phyloP scores from a whole-genome alignment of 441 rosid genomes.

The Croton laevigatus region DNA sequence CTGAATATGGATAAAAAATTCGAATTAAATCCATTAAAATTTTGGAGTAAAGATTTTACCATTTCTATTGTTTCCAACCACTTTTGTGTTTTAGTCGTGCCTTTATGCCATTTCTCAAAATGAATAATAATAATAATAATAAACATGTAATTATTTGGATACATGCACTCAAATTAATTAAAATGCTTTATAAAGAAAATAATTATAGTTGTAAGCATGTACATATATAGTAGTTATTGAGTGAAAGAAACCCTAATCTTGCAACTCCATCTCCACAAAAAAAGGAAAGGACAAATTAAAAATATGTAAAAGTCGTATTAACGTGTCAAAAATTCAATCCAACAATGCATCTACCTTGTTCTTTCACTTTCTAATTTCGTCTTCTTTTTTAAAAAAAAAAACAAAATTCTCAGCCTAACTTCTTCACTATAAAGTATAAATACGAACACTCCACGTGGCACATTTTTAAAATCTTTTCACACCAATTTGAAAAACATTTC shows the following conservation, averaged over 20 bases:
- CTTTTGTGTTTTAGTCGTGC: too few species aligned
- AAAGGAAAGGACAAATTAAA: background rate
- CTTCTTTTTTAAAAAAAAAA: background rate
- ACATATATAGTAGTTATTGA: slow-evolving; percentile 36
- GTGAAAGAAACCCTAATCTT: slow-evolving; percentile 52
- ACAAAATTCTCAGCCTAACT: slow-evolving; percentile 38
- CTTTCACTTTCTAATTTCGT: background rate
- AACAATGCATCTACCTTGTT: background rate
- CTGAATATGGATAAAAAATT: too few species aligned
- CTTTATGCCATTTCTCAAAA: too few species aligned
- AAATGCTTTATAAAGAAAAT: too few species aligned
- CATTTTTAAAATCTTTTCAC: slow-evolving; percentile 27
- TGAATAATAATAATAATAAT: too few species aligned
- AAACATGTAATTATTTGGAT: too few species aligned
- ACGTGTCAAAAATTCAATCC: slow-evolving; percentile 28
- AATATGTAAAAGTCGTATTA: background rate
- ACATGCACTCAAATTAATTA: too few species aligned
- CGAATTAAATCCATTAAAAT: too few species aligned
- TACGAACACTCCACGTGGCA: slow-evolving; percentile 15
- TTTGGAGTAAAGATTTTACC: too few species aligned
- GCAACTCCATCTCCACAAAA: background rate
- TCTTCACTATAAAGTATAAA: background rate
- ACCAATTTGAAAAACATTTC: background rate
- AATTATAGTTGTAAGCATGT: slow-evolving; percentile 9
- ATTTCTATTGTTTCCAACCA: too few species aligned